Percentiles rank a stretch among this genome's conserved stretches.
phyloP scores from a whole-genome alignment of 208 protist genomes.

The Trichomonas tenax region DNA sequence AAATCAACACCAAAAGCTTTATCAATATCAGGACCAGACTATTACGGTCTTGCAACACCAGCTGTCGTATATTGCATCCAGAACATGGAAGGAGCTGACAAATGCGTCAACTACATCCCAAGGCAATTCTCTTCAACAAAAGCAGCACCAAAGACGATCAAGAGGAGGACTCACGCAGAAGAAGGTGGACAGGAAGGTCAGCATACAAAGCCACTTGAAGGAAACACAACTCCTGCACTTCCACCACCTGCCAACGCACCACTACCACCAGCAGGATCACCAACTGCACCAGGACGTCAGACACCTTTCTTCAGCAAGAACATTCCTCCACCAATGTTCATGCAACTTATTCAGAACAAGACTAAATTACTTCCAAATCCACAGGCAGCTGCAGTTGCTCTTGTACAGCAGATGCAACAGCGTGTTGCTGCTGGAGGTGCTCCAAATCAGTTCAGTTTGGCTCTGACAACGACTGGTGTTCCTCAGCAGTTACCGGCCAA shows the following conservation, averaged over 20 bases:
- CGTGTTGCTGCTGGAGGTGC: too few relatives aligned
- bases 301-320: too few relatives aligned
- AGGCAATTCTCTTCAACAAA: neutral
- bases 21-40: conserved; percentile 2
- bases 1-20: neutral
- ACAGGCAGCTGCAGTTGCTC: too few relatives aligned
- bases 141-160: neutral
- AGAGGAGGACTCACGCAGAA: neutral
- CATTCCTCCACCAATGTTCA: too few relatives aligned
- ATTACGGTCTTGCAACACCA: neutral
- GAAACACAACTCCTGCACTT: neutral
- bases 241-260: too few relatives aligned
- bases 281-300: neutral
- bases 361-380: too few relatives aligned
- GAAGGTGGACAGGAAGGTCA: neutral
- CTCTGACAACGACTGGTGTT: too few relatives aligned
- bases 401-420: too few relatives aligned
- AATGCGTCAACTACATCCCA: conserved; percentile 4
- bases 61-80: neutral
- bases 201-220: neutral
- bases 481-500: too few relatives aligned
- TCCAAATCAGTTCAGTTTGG: too few relatives aligned
- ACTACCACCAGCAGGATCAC: neutral
- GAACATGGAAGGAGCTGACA: neutral
- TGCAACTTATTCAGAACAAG: too few relatives aligned